Percentiles rank a stretch among this genome's conserved stretches.
phyloP scores from a whole-genome alignment of 1,284 basidiomycete species.

The Wallemia ichthyophaga region DNA sequence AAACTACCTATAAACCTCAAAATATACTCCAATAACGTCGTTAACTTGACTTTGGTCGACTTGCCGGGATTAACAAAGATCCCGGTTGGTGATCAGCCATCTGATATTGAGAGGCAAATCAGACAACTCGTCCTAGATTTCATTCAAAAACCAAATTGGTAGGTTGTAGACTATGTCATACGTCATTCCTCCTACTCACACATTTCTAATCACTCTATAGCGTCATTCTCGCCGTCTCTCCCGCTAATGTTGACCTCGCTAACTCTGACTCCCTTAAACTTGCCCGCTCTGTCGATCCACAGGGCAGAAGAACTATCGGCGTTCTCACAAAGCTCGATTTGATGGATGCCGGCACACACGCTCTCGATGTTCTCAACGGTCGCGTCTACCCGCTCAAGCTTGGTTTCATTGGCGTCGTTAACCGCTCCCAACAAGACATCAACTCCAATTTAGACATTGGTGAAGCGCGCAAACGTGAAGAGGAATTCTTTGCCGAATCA shows the following conservation, averaged over 20 bases:
- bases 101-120: conserved; percentile 91
- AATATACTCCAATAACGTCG: conserved; percentile 79
- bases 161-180: conserved; percentile 8
- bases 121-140: conserved; percentile 77
- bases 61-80: conserved; percentile 92
- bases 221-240: conserved; percentile 83
- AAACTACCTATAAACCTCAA: conserved; percentile 78
- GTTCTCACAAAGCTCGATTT: conserved; percentile 90
- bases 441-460: conserved; percentile 58
- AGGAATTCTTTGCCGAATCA: conserved; percentile 74
- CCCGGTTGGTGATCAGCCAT: conserved; percentile 59
- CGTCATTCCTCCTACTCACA: not conserved
- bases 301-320: conserved; percentile 80
- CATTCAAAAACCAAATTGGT: conserved; percentile 90
- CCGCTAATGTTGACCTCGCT: conserved; percentile 90
- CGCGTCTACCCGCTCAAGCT: conserved; percentile 90
- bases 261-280: conserved; percentile 95
- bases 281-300: conserved; percentile 75
- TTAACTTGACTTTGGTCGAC: conserved; percentile 86
- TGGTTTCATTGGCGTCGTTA: conserved; percentile 91
- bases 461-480: conserved; percentile 57
- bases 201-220: conserved; percentile 17
- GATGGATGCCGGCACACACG: conserved; percentile 96
- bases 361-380: conserved; percentile 79
- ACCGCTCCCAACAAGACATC: conserved; percentile 92